Conservation (phyloP, 495 filamentous ascomycete species). For the Xylaria nigripes region DNA sequence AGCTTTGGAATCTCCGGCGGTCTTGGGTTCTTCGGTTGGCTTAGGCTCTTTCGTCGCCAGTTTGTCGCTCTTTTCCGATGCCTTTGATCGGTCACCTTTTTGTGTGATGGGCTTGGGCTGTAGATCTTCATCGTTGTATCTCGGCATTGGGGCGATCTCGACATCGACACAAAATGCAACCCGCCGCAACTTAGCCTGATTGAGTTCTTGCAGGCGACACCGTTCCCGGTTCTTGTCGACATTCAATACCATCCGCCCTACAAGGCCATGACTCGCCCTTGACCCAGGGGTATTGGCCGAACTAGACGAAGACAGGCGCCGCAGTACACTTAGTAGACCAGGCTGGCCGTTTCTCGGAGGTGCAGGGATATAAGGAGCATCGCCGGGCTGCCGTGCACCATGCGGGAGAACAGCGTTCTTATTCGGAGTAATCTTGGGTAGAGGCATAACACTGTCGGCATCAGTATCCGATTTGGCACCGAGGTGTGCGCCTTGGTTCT, state of each 20-base stretch:
- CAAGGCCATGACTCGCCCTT: conserved; percentile 46
- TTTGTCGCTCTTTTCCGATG: conserved; percentile 62
- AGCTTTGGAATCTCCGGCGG: conserved; percentile 54
- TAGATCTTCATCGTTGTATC: conserved; percentile 42
- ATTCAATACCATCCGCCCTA: conserved; percentile 76
- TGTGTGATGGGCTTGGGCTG: too few species aligned
- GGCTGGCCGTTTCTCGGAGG: conserved; percentile 56
- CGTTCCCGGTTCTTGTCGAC: conserved; percentile 71
- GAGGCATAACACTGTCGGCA: conserved; percentile 39
- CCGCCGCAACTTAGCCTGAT: conserved; percentile 69
- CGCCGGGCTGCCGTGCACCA: conserved; percentile 39
- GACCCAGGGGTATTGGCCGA: conserved; percentile 34
- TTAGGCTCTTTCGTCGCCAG: conserved; percentile 58
- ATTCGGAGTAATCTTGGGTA: conserved; percentile 44
- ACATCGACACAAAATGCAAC: conserved; percentile 97
- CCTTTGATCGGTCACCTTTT: too few species aligned
- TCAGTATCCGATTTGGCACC: conserved; percentile 41
- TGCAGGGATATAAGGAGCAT: conserved; percentile 57
- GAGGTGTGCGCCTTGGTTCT: conserved; percentile 36
- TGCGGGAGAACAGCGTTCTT: conserved; percentile 49
- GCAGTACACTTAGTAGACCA: conserved; percentile 73
- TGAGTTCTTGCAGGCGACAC: conserved; percentile 69
- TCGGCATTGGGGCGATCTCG: conserved; percentile 69
- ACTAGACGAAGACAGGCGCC: conserved; percentile 68
- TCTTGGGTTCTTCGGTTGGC: conserved; percentile 48